Percentiles rank a stretch among this genome's conserved stretches.
Evolutionary conservation across 2,329 filamentous ascomycete species (phyloP).

Genomic region (Claviceps sp.): DNA sequence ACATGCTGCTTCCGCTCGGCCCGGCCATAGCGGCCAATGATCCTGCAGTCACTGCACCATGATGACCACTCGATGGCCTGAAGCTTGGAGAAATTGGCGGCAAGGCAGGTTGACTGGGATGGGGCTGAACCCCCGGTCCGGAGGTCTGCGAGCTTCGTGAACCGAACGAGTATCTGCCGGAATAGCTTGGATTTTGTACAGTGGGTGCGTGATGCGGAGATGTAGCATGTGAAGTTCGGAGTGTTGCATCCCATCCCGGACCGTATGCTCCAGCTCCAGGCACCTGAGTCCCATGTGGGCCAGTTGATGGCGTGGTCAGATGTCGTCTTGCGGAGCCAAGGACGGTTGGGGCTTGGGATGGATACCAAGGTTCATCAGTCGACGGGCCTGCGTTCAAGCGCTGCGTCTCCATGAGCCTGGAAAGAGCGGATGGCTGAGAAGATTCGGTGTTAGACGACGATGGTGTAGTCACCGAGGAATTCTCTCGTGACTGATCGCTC

Average conservation of each 20-base stretch:
- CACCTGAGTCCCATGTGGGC: background rate
- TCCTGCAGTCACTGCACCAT: background rate
- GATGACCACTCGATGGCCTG: background rate
- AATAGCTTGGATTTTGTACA: background rate
- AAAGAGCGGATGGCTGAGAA: constrained; percentile 12
- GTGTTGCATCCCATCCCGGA: constrained; percentile 2
- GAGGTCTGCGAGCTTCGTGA: background rate
- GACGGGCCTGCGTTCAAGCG: constrained; percentile 6
- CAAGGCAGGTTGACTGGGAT: background rate
- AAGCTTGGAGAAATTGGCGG: background rate
- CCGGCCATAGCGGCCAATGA: constrained; percentile 2
- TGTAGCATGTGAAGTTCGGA: background rate
- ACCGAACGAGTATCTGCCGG: background rate
- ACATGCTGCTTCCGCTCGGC: constrained; percentile 11
- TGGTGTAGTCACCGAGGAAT: background rate
- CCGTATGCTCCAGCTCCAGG: constrained; percentile 13
- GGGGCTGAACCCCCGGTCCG: background rate
- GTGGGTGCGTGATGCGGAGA: background rate
- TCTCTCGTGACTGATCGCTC: constrained; percentile 7
- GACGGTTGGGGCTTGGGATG: background rate
- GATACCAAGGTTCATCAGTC: background rate
- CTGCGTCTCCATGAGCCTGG: constrained; percentile 17
- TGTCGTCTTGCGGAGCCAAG: background rate
- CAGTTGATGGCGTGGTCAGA: background rate
- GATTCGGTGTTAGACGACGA: background rate